phyloP scores from a whole-genome alignment of 257 asterid species.

The Ajuga chamaepitys region DNA sequence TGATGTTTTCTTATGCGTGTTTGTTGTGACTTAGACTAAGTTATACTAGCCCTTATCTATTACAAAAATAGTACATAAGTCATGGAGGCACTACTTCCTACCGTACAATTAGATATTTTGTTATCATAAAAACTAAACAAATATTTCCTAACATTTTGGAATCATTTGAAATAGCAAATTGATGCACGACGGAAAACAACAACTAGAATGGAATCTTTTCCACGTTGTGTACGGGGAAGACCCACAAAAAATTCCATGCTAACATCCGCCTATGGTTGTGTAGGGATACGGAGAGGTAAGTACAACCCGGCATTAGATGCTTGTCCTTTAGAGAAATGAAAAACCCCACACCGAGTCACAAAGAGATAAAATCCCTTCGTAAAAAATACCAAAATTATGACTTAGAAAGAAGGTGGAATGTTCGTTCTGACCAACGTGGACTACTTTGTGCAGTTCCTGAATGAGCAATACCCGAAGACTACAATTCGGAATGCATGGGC shows the following conservation, averaged over 20 bases:
- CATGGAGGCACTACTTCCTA: too few species aligned
- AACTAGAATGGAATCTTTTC: neutral
- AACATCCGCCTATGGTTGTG: neutral
- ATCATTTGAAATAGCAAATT: too few species aligned
- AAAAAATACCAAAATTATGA: neutral
- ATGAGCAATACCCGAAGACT: neutral
- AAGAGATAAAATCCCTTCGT: neutral
- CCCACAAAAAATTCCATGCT: neutral
- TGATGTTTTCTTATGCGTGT: too few species aligned
- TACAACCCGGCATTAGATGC: neutral
- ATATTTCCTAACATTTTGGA: too few species aligned
- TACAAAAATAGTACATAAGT: too few species aligned
- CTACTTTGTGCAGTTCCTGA: neutral
- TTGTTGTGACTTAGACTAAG: too few species aligned
- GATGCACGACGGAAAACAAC: neutral
- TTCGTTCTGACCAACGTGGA: conserved; percentile 1
- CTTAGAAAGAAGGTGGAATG: neutral
- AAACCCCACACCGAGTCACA: neutral
- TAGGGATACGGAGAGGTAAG: neutral
- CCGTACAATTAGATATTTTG: too few species aligned
- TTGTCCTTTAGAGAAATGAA: neutral
- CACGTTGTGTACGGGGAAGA: neutral
- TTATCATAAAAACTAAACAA: too few species aligned
- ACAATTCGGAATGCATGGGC: neutral
- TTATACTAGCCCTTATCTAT: too few species aligned